Base-by-base conservation (phyloP, 768 basidiomycete genomes). In the Leccinum obscurum region DNA sequence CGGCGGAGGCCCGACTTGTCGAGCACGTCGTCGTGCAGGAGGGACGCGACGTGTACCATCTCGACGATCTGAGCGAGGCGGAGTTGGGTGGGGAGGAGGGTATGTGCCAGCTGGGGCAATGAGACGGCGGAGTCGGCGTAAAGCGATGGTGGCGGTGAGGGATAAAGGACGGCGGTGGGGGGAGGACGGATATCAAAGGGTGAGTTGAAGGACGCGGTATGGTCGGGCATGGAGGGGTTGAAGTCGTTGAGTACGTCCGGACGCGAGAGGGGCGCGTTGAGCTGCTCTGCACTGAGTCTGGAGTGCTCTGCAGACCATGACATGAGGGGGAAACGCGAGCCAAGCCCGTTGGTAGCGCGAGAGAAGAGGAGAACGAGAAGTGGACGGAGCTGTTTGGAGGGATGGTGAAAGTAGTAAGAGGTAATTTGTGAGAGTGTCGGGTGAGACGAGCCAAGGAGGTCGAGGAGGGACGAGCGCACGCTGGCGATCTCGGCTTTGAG, bases 41-140 rank as follows among this genome's bases (percentile, higher is more conserved):
- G 81, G 3, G 91, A 95, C 26, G 97, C 95, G 62, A 98, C 90
- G 71, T 98, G 94, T 52, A 99, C 92, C 94, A 98, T 97, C 73
- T 99, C 97, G 55, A 93, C 88, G 49, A 99, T 95, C 69, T 96
- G 94, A 4, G 95, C 96, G 35, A 99, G 85, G 32, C 95, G 89
- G 32, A 89, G 77, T 75, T 99, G 97, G 1, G 94, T 88, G 15
- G 96, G 93, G 6, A 99, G 84, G 5, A 75, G 64, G 0, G 74
- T 67, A 20, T 75, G 73, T 3, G 69, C 67, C 8, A 74, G 30
- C 68, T 74, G 59, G 77, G 78, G 34, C 74, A 78, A 15, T 63
- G 67, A 35, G 61, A 62, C 46, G 67, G 64, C 48, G 6, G 71
- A 55, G 3, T 59, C 62, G 49, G 57, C 50, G 14, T 0, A 53